phyloP scores from a whole-genome alignment of 306 rosid genomes.

The barrel medic (Medicago truncatula) region DNA sequence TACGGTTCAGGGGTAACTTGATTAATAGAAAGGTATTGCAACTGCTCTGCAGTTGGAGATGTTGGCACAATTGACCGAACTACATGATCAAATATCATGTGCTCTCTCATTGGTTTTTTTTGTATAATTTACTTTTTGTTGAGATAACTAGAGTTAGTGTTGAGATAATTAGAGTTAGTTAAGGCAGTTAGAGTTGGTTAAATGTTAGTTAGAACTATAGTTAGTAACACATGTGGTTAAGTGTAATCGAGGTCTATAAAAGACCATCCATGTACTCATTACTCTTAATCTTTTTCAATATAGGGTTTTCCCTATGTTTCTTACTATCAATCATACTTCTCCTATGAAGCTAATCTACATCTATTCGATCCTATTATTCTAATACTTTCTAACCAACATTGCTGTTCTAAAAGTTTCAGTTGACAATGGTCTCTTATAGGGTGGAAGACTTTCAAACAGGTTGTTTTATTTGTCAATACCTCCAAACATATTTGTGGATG shows the following conservation, averaged over 20 bases:
- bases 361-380: no score
- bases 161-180: no score
- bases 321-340: no score
- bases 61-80: neutral
- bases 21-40: neutral
- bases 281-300: no score
- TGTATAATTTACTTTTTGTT: neutral
- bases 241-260: no score
- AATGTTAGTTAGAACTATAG: no score
- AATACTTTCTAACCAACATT: neutral
- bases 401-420: neutral
- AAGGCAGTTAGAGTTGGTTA: no score
- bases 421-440: constrained; percentile 55
- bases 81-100: neutral
- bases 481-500: constrained; percentile 91
- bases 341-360: no score
- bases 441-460: constrained; percentile 76
- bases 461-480: constrained; percentile 91
- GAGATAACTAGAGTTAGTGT: no score
- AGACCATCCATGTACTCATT: no score
- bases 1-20: neutral
- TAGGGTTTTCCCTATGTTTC: no score
- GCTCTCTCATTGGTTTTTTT: neutral
- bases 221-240: no score
- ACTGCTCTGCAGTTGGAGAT: neutral